Evolutionary conservation across 2,329 filamentous ascomycete genomes (phyloP), one percentile per base, ranked within the genome.

Genomic region (Basipetospora chlamydospora): DNA sequence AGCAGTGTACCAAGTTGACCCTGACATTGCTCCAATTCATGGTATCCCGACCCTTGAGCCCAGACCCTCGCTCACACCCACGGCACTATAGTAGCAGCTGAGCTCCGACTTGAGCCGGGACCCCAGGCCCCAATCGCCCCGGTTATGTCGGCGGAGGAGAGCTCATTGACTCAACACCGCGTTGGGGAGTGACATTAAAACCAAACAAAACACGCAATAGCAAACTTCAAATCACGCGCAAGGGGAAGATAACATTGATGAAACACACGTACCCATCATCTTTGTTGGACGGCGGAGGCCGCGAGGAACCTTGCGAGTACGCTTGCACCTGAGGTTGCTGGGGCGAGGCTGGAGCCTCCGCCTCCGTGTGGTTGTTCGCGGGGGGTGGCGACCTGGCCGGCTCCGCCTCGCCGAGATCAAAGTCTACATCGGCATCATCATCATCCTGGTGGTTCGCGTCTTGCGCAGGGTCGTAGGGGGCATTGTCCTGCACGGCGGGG

Each of bases 341-440:
- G 26, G 57, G 47, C 21, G 47, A 45, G 58, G 51, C 17, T 43
- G 36, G 35, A 35, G 26, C 23, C 41, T 36, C 20, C 38, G 26
- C n/a, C 55, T 47, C 10, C 59, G 53, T 29, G 50, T 50, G 6
- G 45, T 31, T 33, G 30, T 23, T 39, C 39, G 38, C 43, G 37
- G 18, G 46, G 41, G 42, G 32, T 20, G 36, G 22, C 10, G 35
- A 37, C 5, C 38, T 42, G 31, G 49, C 42, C 54, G 55, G 31
- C 47, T 55, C 34, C 11, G 51, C 50, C 9, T 66, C 66, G 29
- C 67, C 68, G 10, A 73, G 54, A 44, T 73, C 70, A 52, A 73
- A 72, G 46, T 73, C 69, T 38, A 74, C 66, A 28, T 74, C 69
- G 43, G 71, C 65, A 17, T 68, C 69, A 39, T 73, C 68, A 26